These are phyloP conservation scores for Cladosporium sp. DNA, from an alignment of 2,329 filamentous ascomycete genomes.

Conservation along the genomic window DNA sequence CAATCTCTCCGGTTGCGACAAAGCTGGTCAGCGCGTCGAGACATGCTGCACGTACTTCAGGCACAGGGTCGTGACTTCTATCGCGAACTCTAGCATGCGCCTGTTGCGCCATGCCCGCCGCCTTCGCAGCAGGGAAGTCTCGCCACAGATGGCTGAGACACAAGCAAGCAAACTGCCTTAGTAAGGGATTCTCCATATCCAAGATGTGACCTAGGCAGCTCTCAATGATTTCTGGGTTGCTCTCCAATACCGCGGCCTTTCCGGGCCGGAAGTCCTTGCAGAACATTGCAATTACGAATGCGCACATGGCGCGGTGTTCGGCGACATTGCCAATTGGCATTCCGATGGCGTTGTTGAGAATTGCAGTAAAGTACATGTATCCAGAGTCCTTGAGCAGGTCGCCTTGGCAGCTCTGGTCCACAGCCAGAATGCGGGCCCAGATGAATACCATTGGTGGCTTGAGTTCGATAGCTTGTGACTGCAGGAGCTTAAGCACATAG, in stretches of 20 bases:
- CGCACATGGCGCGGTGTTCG: conserved; percentile 98
- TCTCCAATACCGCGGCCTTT: conserved; percentile 85
- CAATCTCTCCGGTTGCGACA: conserved; percentile 68
- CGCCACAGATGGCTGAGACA: conserved; percentile 95
- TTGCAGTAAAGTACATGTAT: conserved; percentile 93
- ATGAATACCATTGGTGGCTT: conserved; percentile 99
- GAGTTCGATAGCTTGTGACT: conserved; percentile 89
- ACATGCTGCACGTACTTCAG: conserved; percentile 91
- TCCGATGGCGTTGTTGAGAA: conserved; percentile 70
- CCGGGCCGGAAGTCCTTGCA: conserved; percentile 93
- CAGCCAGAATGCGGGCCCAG: conserved; percentile 92
- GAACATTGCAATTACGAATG: conserved; percentile 95
- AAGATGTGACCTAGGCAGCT: conserved; percentile 81
- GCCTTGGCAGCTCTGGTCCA: conserved; percentile 89
- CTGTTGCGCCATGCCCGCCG: conserved; percentile 86
- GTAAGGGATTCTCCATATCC: conserved; percentile 81
- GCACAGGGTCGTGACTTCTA: conserved; percentile 79
- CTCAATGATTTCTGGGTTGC: conserved; percentile 83
- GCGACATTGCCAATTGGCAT: conserved; percentile 85
- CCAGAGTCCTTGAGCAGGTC: conserved; percentile 96
- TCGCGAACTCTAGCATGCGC: conserved; percentile 79
- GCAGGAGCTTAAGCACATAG: conserved; percentile 94
- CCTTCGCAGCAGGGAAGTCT: conserved; percentile 89
- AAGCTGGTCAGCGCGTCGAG: conserved; percentile 92
- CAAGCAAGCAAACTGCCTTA: conserved; percentile 93